A percentile compares a stretch with the other conserved stretches of the same genome.
These are phyloP conservation scores for Gracilaria gracilis DNA, from an alignment of 23 red algal genomes.

Conservation along the genomic window DNA sequence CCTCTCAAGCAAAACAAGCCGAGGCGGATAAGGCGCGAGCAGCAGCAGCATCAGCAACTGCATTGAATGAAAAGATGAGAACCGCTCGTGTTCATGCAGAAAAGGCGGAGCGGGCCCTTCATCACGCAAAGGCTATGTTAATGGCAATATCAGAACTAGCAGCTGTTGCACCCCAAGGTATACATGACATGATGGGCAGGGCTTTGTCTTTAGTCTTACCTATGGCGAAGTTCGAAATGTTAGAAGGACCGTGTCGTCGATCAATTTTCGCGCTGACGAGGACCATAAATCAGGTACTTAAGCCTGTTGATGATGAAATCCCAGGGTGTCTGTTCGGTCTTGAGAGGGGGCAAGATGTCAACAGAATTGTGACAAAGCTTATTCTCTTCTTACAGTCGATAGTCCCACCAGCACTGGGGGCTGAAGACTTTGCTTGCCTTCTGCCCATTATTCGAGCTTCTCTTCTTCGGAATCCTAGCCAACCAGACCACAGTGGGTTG, in stretches of 20 bases:
- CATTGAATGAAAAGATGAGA: slow-evolving; percentile 45
- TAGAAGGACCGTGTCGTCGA: slow-evolving; percentile 54
- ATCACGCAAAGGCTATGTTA: not conserved
- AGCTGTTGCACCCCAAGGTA: slow-evolving; percentile 41
- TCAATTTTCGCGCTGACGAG: slow-evolving; percentile 14
- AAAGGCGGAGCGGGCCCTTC: slow-evolving; percentile 27
- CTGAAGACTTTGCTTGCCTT: slow-evolving; percentile 73
- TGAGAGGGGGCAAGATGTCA: slow-evolving; percentile 35
- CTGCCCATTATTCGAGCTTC: slow-evolving; percentile 59
- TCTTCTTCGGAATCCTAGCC: slow-evolving; percentile 42
- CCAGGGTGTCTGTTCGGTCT: slow-evolving; percentile 29
- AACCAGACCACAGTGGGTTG: slow-evolving; percentile 22
- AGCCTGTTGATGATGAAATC: slow-evolving; percentile 33
- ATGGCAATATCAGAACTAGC: slow-evolving; percentile 9
- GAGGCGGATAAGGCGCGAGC: slow-evolving; percentile 38
- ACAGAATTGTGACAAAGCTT: slow-evolving; percentile 19
- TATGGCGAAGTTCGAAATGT: slow-evolving; percentile 19
- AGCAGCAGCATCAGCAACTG: slow-evolving; percentile 56
- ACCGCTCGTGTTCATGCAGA: slow-evolving; percentile 33
- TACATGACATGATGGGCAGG: slow-evolving; percentile 29
- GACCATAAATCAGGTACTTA: not conserved
- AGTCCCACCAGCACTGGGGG: slow-evolving; percentile 47
- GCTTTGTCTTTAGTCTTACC: slow-evolving; percentile 64
- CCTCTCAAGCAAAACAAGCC: slow-evolving; percentile 51
- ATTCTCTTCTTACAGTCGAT: slow-evolving; percentile 22